Base-by-base conservation (phyloP, 345 rosid genomes). In the Arabidopsis thaliana region DNA sequence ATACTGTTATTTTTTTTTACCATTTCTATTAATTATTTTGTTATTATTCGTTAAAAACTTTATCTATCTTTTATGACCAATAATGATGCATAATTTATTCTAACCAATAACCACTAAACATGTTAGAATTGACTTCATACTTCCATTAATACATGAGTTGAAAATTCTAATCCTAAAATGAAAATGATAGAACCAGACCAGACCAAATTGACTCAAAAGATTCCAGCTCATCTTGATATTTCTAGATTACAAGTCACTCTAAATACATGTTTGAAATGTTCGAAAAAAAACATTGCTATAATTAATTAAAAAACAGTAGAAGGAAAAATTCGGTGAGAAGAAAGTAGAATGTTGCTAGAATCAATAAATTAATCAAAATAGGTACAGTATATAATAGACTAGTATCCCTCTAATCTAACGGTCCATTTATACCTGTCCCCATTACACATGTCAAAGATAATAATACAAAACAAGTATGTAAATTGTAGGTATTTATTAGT, bases 381-480 rank as follows among this genome's bases (percentile, higher is more conserved):
- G 24, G 62, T 34, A 57, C 3, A 22, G 8, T 22, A 22, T 22
- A 50, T 22, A 50, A 23, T 42, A 44, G 42, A 30, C 38, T 59
- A 50, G 6, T 24, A 34, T 70, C 55, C 16, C 49, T 65, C 45
- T 66, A 75, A 75, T 67, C 45, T 4, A 25, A 28, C 72, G 73
- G 78, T 67, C 53, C 67, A 74, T 74, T 74, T 58, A 74, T 58
- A 46, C 16, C 11, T 22, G 66, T 65, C 65, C 59, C 51, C 46
- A 7, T 40, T 46, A 59, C 78, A 66, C 44, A 33, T 61, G 65
- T 44, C 73, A 40, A 51, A 40, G 20, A 38, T 22, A 20, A 41
- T 22, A 50, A 46, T 13, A 50, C 2, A 36, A 13, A 48, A 53
- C 8, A 3, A 13, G 41, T 56, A 12, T 59, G 16, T 36, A 38